These are phyloP conservation scores for Venturia oleaginea DNA, from an alignment of 2,329 filamentous ascomycete species.

Conservation along the genomic window DNA sequence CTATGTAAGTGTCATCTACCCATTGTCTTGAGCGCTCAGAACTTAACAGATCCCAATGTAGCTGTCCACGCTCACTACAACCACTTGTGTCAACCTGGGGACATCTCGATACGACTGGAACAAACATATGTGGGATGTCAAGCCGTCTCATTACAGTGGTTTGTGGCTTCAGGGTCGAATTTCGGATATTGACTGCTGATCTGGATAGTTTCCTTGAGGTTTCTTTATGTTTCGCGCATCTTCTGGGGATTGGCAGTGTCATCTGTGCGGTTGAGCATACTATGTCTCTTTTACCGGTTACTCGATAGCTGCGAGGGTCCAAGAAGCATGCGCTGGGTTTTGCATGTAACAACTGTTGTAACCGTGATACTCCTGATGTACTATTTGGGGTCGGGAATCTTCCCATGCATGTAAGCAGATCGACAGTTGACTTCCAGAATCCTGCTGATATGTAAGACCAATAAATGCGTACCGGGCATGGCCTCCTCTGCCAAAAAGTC, in stretches of 20 bases:
- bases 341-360: conserved; percentile 31
- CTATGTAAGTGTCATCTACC: conserved; percentile 2
- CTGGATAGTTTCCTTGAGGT: conserved; percentile 16
- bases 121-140: conserved; percentile 15
- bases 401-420: conserved; percentile 29
- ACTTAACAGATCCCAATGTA: background rate
- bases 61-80: conserved; percentile 10
- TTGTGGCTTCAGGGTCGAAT: background rate
- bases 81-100: conserved; percentile 8
- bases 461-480: conserved; percentile 34
- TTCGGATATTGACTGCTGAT: background rate
- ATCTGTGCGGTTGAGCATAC: conserved; percentile 35
- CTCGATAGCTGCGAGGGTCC: conserved; percentile 30
- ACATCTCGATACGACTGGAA: conserved; percentile 14
- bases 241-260: conserved; percentile 33
- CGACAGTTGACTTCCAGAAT: background rate
- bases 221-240: conserved; percentile 34
- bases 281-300: conserved; percentile 39
- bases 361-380: conserved; percentile 29
- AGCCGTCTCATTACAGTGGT: background rate
- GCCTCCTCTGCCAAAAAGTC: conserved; percentile 20
- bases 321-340: conserved; percentile 29
- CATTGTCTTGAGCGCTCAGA: background rate
- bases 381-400: conserved; percentile 29
- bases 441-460: conserved; percentile 18